Percentiles rank a stretch among this genome's conserved stretches.
These are phyloP conservation scores for Aspergillus unguis DNA, from an alignment of 2,329 filamentous ascomycete genomes.

Conservation along the genomic window DNA sequence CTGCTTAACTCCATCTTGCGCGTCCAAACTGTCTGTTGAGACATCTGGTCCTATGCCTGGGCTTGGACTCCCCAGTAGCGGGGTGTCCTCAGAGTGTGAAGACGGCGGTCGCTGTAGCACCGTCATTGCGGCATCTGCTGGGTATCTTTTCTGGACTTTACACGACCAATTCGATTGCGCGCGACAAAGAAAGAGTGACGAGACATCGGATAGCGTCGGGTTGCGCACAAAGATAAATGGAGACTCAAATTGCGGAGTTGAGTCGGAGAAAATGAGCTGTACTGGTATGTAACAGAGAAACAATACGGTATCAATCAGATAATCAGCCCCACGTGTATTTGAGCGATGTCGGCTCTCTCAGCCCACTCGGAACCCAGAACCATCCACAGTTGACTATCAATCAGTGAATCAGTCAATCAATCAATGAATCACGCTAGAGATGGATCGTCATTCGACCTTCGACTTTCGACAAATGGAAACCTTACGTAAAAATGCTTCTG, in stretches of 20 bases:
- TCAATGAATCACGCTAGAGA: too few species aligned
- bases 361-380: too few species aligned
- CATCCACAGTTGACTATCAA: too few species aligned
- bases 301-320: background rate
- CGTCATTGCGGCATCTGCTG: background rate
- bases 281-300: background rate
- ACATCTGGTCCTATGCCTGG: conserved; percentile 5
- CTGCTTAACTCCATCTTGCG: conserved; percentile 40
- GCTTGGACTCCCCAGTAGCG: background rate
- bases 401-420: too few species aligned
- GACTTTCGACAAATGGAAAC: too few species aligned
- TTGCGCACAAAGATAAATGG: background rate
- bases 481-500: too few species aligned
- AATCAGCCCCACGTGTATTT: too few species aligned
- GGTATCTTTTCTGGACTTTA: background rate
- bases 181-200: background rate
- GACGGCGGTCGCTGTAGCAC: background rate
- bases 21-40: background rate
- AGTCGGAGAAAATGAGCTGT: background rate
- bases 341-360: too few species aligned
- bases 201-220: conserved; percentile 2
- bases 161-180: background rate
- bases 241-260: background rate
- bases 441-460: too few species aligned
- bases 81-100: conserved; percentile 1